A percentile compares a stretch with the other conserved stretches of the same genome.
phyloP scores from a whole-genome alignment of 257 asterid species.

The Solanum sparsipilum region DNA sequence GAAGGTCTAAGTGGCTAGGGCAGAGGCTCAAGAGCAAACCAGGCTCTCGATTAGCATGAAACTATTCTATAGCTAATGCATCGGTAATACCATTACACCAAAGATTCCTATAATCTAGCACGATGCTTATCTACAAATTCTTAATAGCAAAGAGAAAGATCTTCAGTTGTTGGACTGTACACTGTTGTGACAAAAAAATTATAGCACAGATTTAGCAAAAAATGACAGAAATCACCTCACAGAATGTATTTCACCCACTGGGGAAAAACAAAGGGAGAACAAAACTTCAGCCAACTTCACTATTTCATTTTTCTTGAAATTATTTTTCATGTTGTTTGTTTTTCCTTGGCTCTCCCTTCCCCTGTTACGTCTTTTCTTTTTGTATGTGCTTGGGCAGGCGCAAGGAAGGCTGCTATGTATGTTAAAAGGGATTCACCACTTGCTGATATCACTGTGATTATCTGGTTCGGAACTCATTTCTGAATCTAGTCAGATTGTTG shows the following conservation, averaged over 20 bases:
- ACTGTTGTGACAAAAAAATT: neutral
- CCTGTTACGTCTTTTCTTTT: neutral
- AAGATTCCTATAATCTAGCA: neutral
- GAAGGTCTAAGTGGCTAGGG: neutral
- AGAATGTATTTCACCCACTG: neutral
- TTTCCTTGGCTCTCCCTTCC: neutral
- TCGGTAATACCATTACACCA: neutral
- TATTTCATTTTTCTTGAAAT: neutral
- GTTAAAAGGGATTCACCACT: neutral
- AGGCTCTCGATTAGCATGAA: neutral
- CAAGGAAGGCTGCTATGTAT: neutral
- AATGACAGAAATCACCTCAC: neutral
- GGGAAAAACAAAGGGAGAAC: neutral
- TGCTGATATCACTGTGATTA: slow-evolving; percentile 3
- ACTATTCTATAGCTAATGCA: neutral
- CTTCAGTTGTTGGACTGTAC: neutral
- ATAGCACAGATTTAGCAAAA: neutral
- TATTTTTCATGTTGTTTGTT: neutral
- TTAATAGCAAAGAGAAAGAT: neutral
- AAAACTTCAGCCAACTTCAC: neutral
- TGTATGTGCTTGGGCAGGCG: neutral
- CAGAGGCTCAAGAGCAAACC: neutral
- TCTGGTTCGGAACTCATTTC: slow-evolving; percentile 83
- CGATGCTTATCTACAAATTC: neutral
- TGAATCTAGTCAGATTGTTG: slow-evolving; percentile 65